Evolutionary conservation across 1,284 basidiomycete species (phyloP), one percentile per base, ranked within the genome.

Genomic region (Neolentinus lepideus): DNA sequence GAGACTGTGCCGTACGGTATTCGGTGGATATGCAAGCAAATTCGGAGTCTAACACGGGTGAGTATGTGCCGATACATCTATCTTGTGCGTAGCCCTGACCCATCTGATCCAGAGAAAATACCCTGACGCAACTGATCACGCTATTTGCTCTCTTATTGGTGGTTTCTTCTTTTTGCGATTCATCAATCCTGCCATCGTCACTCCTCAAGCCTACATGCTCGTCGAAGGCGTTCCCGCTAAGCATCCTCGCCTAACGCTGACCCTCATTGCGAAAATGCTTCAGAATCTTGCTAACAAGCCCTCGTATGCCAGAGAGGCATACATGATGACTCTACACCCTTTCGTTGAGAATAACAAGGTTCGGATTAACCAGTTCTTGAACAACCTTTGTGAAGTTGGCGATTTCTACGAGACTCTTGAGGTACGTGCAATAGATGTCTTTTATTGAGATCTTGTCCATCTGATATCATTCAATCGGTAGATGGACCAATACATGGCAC

Each of bases 401-500:
- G 97, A 99, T 73, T 99, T 99, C 70, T 98, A 98, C 72, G 97
- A 99, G 63, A 95, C 96, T 10, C 81, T 99, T 56, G 97, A 99
- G 85, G 93, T 93, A 64, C 55, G 76, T 69, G 16, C 24, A 1
- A n/a, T 31, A 31, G 22, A 29, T 8, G 47, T n/a, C 27, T 29
- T 3, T 50, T 4, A 8, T 24, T 4, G 14, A 26, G 14, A 19
- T n/a, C 19, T 8, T 24, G 19, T 6, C 24, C 38, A 43, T 43
- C 38, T 43, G 16, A 43, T n/a, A 6, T 43, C n/a, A n/a, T 26
- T 8, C 14, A 25, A 33, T 35, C 27, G 22, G 0, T 61, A 96
- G 92, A 94, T 98, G 87, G 96, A 99, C 72, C 97, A 99, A 78
- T 99, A 99, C 72, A 98, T 99, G 94, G 96, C 97, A 12, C 76